Base-by-base conservation (phyloP, 306 rosid species). In the Vigna radiata region DNA sequence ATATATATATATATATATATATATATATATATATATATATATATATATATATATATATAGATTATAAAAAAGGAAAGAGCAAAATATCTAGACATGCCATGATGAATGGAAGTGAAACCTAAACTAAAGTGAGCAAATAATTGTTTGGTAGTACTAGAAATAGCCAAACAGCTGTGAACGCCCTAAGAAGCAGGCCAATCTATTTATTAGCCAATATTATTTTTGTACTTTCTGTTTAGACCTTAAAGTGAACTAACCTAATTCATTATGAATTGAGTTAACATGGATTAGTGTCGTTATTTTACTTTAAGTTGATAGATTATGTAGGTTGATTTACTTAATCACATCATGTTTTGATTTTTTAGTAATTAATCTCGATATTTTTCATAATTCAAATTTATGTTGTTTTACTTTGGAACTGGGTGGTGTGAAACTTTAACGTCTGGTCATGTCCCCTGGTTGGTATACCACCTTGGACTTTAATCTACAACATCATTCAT, bases 141-240 rank as follows among this genome's bases (percentile, higher is more conserved):
- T 19, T 72, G 67, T 2, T 47, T 19, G 29, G 14, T 27, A 69
- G 44, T 39, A 17, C 39, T 13, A 39, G 60, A 79, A 78, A 64
- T 72, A 13, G 78, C 3, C 15, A 27, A 41, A 52, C 83, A 79
- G 0, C 14, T 62, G 23, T 25, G 6, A 60, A 72, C 60, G 11
- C 73, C 71, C 68, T 39, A 0, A 63, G 73, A 72, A 63, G 6
- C 59, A 79, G 18, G 41, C 68, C 67, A 63, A 61, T 41, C 46
- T 41, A 41, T 23, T 52, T 12, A 19, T 69, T 58, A 14, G 10
- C 54, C 54, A 58, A 43, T 14, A 29, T 27, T 13, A 14, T n/a
- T 66, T 17, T 11, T 4, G 5, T 33, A 33, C 8, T 36, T 36
- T 36, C 6, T 36, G 7, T 6, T 6, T 36, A 36, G 41, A 36